Conservation (phyloP, 495 filamentous ascomycete genomes). For the Amorphotheca resinae region DNA sequence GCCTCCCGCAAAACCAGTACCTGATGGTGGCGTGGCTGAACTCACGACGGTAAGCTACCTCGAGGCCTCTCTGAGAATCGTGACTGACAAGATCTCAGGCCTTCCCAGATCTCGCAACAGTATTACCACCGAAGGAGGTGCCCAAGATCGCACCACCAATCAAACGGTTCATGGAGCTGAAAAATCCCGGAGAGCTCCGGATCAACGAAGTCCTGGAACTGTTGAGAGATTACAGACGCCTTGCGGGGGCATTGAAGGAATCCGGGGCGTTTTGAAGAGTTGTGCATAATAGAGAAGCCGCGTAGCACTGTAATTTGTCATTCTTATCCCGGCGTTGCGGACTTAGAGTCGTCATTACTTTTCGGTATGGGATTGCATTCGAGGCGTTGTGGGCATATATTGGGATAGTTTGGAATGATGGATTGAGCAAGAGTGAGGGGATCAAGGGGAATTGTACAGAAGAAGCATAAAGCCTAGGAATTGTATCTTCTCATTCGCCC, state of each 20-base stretch:
- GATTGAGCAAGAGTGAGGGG: no score
- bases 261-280: constrained; percentile 45
- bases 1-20: constrained; percentile 19
- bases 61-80: background rate
- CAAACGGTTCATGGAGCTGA: constrained; percentile 67
- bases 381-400: no score
- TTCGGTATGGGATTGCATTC: no score
- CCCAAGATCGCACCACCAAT: constrained; percentile 58
- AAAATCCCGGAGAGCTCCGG: constrained; percentile 64
- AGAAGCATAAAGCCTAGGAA: no score
- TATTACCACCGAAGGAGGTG: constrained; percentile 34
- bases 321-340: no score
- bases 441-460: no score
- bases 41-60: constrained; percentile 33
- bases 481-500: no score
- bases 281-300: no score
- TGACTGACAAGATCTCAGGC: constrained; percentile 26
- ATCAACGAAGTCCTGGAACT: constrained; percentile 73
- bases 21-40: constrained; percentile 33
- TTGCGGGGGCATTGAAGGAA: constrained; percentile 56
- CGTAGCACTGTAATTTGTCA: no score
- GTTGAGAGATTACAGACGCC: constrained; percentile 74
- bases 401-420: no score
- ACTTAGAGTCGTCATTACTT: no score
- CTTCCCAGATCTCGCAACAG: constrained; percentile 45